Base-by-base conservation (phyloP, 164 flowering plant genomes). In the Annona squamosa region DNA sequence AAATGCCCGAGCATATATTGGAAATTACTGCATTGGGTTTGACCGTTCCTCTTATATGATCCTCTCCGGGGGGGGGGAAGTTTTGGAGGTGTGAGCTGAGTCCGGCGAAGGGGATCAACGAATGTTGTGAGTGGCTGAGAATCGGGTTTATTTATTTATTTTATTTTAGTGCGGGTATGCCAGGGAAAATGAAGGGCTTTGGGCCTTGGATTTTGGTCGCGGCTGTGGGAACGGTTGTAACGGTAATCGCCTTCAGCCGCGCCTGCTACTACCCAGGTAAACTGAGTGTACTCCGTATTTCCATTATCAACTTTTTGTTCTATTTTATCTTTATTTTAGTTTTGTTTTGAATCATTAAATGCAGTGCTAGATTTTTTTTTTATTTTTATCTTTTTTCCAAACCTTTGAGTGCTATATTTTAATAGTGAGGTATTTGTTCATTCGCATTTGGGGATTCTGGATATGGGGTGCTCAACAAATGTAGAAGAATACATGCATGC, bases 181-280 rank as follows among this genome's bases (percentile, higher is more conserved):
- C 44, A 63, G 4, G 66, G 61, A 66, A 42, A 4, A 77, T 67
- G 79, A 77, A 63, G 75, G 56, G 7, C 42, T 67, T 65, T 70
- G 67, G 67, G 26, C 59, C 74, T 12, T 70, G 74, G 67, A 45
- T 73, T 69, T 44, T 77, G 73, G 12, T 73, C 5, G 4, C 70
- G 59, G 63, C 63, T 57, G 45, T 71, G 42, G 74, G 74, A 56
- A 65, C 80, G 12, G 69, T 68, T 56, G 26, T 74, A 2, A 9
- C 66, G 64, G 70, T 65, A 63, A 71, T 70, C 59, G 59, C 63
- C 59, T 67, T 41, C 75, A 17, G 68, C 67, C 57, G 43, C 69
- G 56, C 3, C 59, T 59, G 52, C 56, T 62, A 16, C 12, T 56
- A 9, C 48, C 47, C 73, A 16, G 56, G 62, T 64, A n/a, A 47